Evolutionary conservation across 345 rosid species (phyloP), one percentile per base, ranked within the genome.

Genomic region (Stellera chamaejasme): DNA sequence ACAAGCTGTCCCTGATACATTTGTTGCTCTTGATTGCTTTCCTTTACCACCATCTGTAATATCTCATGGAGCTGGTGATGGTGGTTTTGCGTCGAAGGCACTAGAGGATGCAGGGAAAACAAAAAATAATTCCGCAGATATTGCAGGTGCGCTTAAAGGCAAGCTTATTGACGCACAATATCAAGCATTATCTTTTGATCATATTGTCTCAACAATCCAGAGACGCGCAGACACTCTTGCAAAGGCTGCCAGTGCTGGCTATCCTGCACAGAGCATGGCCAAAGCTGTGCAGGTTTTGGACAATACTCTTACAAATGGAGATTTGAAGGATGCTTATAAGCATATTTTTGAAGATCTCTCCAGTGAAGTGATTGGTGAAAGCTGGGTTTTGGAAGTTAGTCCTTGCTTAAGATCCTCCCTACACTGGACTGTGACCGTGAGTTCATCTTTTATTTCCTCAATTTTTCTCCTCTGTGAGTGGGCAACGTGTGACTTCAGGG

Each of bases 401-500:
- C 84, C 96, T 19, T 77, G 88, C 72, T 79, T 94, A 58, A 80
- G 93, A 68, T 80, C 93, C 58, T 85, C 96, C 4, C 68, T 94
- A 52, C 90, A 85, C 75, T 83, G 97, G 95, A 69, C 85, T 67
- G 84, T 85, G 54, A 75, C 79, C 53, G 77, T 80, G 58, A 82
- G 70, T 71, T 65, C 75, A 69, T 82, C 97, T 45, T 77, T 85
- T 64, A 61, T 90, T 71, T 77, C 83, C 69, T 85, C 95, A 2
- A 79, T 87, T 13, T 94, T 94, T 71, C 81, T 87, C 61, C 90
- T 94, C 66, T 79, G 95, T 46, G 99, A 94, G 75, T 94, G 99
- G 99, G 99, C 99, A 52, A 87, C 95, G 2, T 90, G 95, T 69
- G 89, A 87, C 61, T 94, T 81, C 65, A 78, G 99, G 65, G 93